Conservation (phyloP, 352 stramenopile genomes). For the Globisporangium emineosum region DNA sequence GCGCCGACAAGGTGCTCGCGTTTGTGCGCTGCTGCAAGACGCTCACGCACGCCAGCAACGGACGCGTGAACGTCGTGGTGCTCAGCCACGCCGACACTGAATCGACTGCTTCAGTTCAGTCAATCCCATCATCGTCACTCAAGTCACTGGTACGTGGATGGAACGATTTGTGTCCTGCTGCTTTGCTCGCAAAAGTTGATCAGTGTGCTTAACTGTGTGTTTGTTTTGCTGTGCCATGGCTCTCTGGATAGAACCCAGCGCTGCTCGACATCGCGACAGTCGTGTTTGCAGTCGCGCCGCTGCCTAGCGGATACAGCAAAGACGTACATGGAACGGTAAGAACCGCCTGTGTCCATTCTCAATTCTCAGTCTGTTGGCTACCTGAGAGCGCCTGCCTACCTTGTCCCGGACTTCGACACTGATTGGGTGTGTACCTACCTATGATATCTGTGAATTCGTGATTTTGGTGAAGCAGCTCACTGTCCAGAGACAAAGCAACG, state of each 20-base stretch:
- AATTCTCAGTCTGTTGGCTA: no score
- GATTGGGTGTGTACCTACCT: background rate
- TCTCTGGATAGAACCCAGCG: slow-evolving; percentile 33
- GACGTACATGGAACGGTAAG: slow-evolving; percentile 73
- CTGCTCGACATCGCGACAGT: slow-evolving; percentile 61
- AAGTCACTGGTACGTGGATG: slow-evolving; percentile 10
- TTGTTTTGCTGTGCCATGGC: background rate
- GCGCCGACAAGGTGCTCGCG: slow-evolving; percentile 31
- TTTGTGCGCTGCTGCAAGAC: slow-evolving; percentile 70
- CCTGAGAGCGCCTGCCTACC: no score
- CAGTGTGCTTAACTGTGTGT: background rate
- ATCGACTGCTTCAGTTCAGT: background rate
- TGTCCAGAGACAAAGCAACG: slow-evolving; percentile 36
- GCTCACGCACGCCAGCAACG: slow-evolving; percentile 45
- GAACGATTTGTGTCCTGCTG: background rate
- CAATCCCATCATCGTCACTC: background rate
- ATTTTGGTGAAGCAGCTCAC: slow-evolving; percentile 29
- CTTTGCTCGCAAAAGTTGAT: background rate
- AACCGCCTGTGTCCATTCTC: background rate
- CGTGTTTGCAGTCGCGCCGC: slow-evolving; percentile 42
- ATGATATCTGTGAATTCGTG: background rate
- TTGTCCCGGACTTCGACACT: background rate
- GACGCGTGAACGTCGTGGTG: slow-evolving; percentile 51
- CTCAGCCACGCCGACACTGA: slow-evolving; percentile 57
- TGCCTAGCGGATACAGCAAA: slow-evolving; percentile 70